Base-by-base conservation (phyloP, 140 eudicot species). In the Cichorium intybus region DNA sequence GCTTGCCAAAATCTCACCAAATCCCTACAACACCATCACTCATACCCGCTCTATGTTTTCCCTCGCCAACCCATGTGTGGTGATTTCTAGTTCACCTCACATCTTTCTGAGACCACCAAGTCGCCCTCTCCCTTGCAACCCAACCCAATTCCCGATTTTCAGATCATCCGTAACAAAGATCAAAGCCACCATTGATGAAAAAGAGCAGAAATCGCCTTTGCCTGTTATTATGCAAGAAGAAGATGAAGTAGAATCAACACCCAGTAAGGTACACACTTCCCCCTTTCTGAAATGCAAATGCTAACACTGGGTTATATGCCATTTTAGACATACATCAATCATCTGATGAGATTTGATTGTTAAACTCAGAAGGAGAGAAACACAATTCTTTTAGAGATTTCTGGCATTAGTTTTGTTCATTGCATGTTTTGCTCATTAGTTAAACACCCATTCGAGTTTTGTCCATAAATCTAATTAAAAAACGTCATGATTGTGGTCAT, bases 161-260 rank as follows among this genome's bases (percentile, higher is more conserved):
- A 77, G 54, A 71, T 50, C 63, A 17, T 62, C 69, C 24, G 2
- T 24, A 20, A 24, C 51, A 24, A 60, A 51, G 37, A 56, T 58
- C 55, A 82, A 78, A 77, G 95, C 87, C 24, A 49, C 84, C 26
- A 70, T 79, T 58, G 88, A 80, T 72, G 85, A 64, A 15, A 58
- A 66, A 28, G 45, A 28, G 57, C 80, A 63, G 49, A 68, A 24
- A 12, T 6, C 77, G 48, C 65, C 81, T 57, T 48, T 31, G 21
- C 62, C 84, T 68, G 56, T 76, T 41, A 56, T 68, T 65, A 47
- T 66, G 62, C 76, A 60, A 52, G 76, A 79, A 59, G 80, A 61
- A 62, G 70, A 67, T 50, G 71, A 52, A 49, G 63, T 73, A 20
- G 47, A 60, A 41, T 72, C 68, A 11, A 22, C 57, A 27, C 75